Base-by-base conservation (phyloP, 1,139 yeast genomes). In the Eremothecium cymbalariae region DNA sequence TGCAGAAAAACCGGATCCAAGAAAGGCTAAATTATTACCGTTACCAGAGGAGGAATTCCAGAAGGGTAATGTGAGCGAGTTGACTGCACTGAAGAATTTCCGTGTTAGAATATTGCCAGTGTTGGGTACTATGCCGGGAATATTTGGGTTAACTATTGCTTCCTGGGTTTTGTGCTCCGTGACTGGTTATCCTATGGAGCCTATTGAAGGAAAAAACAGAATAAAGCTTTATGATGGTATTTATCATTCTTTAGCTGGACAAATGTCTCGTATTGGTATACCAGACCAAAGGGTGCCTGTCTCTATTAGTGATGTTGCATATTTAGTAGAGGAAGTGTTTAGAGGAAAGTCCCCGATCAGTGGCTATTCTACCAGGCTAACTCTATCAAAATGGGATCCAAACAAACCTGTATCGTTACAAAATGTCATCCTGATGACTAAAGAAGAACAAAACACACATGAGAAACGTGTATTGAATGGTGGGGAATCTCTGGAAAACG, bases 1-100 rank as follows among this genome's bases (percentile, higher is more conserved):
- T 18, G 82, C 95, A 1, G 98, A 90, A 56, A 90, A 90, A 58
- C 98, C 98, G 1, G 95, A 88, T 51, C 94, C 95, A 24, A 75
- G 84, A 40, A 90, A 90, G 62, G 97, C 97, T 2, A 72, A 78
- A 44, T 60, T 90, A 40, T 63, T 90, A 42, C 96, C 95, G 5
- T 65, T 90, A 34, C 78, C 86, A 8, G 86, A 85, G 31, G 80
- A 74, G 25, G 94, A 84, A 55, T 70, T 75, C 39, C 75, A 72
- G 36, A 77, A 77, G 56, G 97, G 97, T 25, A 67, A 77, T 38
- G 95, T 88, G 21, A 94, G 77, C 44, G 94, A 90, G 57, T 67
- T 90, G 34, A 77, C 94, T 37, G 94, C 95, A 1, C 62, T 90
- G 42, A 78, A 74, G 50, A 88, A 86, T 62, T 90, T 90, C 65